These are phyloP conservation scores for Bertia moriformis DNA, from an alignment of 2,329 filamentous ascomycete genomes.

Conservation along the genomic window DNA sequence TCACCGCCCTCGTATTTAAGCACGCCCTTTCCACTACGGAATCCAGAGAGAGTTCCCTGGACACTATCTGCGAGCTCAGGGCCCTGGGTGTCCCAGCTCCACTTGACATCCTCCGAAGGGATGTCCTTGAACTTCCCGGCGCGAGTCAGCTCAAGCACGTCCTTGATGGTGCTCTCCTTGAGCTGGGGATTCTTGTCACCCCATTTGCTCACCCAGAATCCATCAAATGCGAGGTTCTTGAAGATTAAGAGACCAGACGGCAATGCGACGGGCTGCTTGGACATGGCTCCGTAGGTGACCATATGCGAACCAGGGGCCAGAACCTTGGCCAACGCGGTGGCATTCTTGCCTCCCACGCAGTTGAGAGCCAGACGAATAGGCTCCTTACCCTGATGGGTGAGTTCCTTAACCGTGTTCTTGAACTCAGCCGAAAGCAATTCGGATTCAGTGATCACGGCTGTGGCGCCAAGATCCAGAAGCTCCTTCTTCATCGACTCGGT, in stretches of 20 bases:
- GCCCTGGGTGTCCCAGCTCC: constrained; percentile 69
- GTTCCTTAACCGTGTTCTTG: constrained; percentile 36
- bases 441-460: constrained; percentile 38
- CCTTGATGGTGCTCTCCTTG: constrained; percentile 68
- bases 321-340: constrained; percentile 62
- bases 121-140: constrained; percentile 68
- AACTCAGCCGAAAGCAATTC: constrained; percentile 45
- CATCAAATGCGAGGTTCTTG: constrained; percentile 74
- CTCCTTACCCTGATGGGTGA: constrained; percentile 60
- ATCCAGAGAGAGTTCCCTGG: constrained; percentile 71
- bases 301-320: constrained; percentile 57
- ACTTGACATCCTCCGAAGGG: constrained; percentile 68
- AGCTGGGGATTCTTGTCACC: constrained; percentile 58
- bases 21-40: constrained; percentile 65
- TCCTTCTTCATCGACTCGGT: constrained; percentile 44
- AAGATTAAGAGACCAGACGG: constrained; percentile 84
- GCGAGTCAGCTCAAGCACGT: constrained; percentile 65
- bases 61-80: constrained; percentile 58
- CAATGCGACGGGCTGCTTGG: constrained; percentile 67
- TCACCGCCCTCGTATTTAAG: constrained; percentile 48
- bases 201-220: constrained; percentile 93
- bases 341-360: constrained; percentile 81
- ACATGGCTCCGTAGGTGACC: constrained; percentile 94
- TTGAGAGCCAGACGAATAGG: constrained; percentile 70
- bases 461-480: constrained; percentile 36